phyloP scores from a whole-genome alignment of 176 grass and related monocot species.

The Triticum turgidum region DNA sequence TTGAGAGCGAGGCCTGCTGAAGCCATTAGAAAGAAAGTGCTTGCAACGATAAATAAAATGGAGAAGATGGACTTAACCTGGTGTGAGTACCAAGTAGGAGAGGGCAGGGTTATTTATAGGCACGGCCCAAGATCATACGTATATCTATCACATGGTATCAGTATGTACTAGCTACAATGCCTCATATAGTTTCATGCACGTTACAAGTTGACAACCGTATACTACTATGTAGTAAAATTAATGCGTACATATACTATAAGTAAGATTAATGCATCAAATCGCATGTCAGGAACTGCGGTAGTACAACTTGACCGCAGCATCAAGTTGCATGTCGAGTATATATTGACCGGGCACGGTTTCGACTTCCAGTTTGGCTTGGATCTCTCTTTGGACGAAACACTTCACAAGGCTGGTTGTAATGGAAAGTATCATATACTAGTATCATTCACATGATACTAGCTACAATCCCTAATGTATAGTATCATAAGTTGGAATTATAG shows the following conservation, averaged over 20 bases:
- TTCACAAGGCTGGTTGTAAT: no score
- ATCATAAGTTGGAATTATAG: no score
- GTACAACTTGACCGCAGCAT: no score
- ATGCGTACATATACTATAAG: no score
- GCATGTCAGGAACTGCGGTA: no score
- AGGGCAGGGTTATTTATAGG: neutral
- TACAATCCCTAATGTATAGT: no score
- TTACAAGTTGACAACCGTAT: neutral
- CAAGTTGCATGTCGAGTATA: neutral
- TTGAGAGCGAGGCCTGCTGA: neutral
- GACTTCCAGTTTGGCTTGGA: neutral
- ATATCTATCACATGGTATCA: neutral
- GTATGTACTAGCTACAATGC: no score
- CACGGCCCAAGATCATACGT: neutral
- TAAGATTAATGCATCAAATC: no score
- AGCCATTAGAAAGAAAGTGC: neutral
- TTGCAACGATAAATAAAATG: neutral
- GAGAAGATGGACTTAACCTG: neutral
- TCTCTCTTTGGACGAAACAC: no score
- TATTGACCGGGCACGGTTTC: neutral
- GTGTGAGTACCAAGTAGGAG: neutral
- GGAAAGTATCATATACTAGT: no score
- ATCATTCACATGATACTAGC: no score
- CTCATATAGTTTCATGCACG: neutral
- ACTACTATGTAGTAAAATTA: no score